A percentile compares a stretch with the other conserved stretches of the same genome.
phyloP scores from a whole-genome alignment of 148 eudicot species.

The Drosera capensis region DNA sequence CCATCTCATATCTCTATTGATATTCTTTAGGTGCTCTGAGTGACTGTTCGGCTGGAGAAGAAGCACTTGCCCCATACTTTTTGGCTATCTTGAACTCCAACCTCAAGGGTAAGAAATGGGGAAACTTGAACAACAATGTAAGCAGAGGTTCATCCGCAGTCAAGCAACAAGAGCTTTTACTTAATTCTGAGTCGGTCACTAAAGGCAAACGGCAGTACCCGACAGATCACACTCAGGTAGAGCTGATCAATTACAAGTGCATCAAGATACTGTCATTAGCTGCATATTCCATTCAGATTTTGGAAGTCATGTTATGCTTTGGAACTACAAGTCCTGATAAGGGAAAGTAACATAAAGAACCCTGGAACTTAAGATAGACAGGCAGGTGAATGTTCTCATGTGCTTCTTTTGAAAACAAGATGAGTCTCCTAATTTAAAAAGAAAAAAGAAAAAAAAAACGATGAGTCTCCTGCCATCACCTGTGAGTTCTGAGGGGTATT shows the following conservation, averaged over 20 bases:
- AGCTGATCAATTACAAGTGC: not conserved
- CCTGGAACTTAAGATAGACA: too few species aligned
- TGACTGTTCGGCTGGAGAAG: conserved; percentile 36
- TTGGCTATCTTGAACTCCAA: conserved; percentile 37
- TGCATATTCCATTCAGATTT: not conserved
- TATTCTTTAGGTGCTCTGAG: conserved; percentile 38
- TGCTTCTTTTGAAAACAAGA: too few species aligned
- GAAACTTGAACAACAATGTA: conserved; percentile 11
- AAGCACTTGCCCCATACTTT: conserved; percentile 40
- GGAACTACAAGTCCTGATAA: too few species aligned
- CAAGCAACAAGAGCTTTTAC: conserved; percentile 2
- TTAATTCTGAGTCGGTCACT: conserved; percentile 9
- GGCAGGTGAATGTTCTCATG: too few species aligned
- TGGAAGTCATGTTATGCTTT: not conserved
- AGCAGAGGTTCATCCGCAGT: conserved; percentile 1
- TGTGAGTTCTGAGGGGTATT: too few species aligned
- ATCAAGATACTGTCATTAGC: not conserved
- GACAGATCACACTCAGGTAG: conserved; percentile 77
- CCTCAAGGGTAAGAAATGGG: conserved; percentile 47
- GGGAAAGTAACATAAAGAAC: too few species aligned
- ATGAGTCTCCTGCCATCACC: too few species aligned
- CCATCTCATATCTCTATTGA: not conserved
- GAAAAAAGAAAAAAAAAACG: too few species aligned
- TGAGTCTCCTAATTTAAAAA: too few species aligned
- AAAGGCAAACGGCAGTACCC: conserved; percentile 9